Percentiles rank a stretch among this genome's conserved stretches.
These are phyloP conservation scores for Microdochium bolleyi DNA, from an alignment of 2,329 filamentous ascomycete genomes.

Conservation along the genomic window DNA sequence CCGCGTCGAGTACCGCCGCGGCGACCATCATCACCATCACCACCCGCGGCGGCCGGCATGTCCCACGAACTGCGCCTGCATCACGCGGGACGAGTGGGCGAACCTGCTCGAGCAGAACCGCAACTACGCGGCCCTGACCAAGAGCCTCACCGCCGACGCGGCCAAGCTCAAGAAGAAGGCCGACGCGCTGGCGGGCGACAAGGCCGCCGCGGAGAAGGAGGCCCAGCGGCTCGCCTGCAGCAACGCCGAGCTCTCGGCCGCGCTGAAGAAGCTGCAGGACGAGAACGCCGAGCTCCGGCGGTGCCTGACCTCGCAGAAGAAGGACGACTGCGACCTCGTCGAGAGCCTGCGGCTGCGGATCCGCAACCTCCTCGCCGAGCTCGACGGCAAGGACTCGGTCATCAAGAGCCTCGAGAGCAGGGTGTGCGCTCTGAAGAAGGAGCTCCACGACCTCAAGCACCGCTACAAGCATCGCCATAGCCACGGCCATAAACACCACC, in stretches of 20 bases:
- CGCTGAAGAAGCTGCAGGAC: constrained; percentile 6
- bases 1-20: background rate
- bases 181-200: background rate
- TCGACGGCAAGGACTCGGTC: constrained; percentile 6
- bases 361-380: constrained; percentile 9
- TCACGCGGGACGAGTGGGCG: constrained; percentile 15
- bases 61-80: constrained; percentile 15
- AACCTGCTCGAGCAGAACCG: constrained; percentile 11
- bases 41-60: constrained; percentile 8
- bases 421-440: constrained; percentile 5
- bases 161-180: constrained; percentile 12
- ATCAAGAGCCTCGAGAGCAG: constrained; percentile 8
- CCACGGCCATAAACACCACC: background rate
- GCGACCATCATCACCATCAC: constrained; percentile 6
- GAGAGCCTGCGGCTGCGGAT: constrained; percentile 10
- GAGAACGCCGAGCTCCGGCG: constrained; percentile 2
- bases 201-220: constrained; percentile 4
- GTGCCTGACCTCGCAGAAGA: constrained; percentile 1
- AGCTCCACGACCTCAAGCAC: constrained; percentile 10
- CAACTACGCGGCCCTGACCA: constrained; percentile 4
- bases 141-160: constrained; percentile 11
- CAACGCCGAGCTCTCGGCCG: constrained; percentile 8
- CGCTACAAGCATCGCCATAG: background rate
- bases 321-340: constrained; percentile 6
- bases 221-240: constrained; percentile 6